phyloP scores from a whole-genome alignment of 2,329 filamentous ascomycete genomes.

The Exophiala sp. region DNA sequence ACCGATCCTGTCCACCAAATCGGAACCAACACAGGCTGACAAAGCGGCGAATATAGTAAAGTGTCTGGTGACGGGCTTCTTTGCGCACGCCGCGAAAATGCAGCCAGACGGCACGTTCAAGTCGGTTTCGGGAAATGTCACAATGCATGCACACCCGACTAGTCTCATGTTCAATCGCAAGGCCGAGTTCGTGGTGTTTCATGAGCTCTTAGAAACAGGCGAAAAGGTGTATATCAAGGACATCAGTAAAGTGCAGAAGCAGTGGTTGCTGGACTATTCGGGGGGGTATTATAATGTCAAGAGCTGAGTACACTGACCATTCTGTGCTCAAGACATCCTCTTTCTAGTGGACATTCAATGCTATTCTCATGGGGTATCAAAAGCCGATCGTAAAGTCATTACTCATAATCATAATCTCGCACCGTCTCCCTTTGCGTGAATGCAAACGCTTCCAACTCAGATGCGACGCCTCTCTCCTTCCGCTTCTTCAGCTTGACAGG shows the following conservation, averaged over 20 bases:
- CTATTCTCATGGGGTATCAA: constrained; percentile 6
- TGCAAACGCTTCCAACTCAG: constrained; percentile 30
- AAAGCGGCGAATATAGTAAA: constrained; percentile 72
- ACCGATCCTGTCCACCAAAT: constrained; percentile 2
- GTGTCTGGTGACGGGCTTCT: constrained; percentile 86
- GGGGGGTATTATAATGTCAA: constrained; percentile 71
- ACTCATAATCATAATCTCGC: constrained; percentile 23
- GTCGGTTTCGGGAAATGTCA: constrained; percentile 74
- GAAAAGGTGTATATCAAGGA: constrained; percentile 88
- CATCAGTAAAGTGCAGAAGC: constrained; percentile 87
- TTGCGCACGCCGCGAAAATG: constrained; percentile 91
- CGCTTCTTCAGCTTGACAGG: constrained; percentile 54
- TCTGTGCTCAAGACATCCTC: not conserved
- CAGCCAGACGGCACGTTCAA: constrained; percentile 86
- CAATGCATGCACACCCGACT: constrained; percentile 83
- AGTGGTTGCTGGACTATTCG: constrained; percentile 87
- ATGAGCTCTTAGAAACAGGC: constrained; percentile 85
- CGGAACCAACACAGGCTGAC: constrained; percentile 42
- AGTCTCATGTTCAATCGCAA: constrained; percentile 95
- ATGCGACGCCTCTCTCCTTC: constrained; percentile 41
- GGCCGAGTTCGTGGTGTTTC: constrained; percentile 94
- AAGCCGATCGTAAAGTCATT: constrained; percentile 7
- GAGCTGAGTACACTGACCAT: not conserved
- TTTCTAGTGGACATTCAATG: not conserved
- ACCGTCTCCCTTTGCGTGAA: constrained; percentile 31